These are phyloP conservation scores for Mucor piriformis DNA, from an alignment of 371 early-diverging fungal species.

Conservation along the genomic window DNA sequence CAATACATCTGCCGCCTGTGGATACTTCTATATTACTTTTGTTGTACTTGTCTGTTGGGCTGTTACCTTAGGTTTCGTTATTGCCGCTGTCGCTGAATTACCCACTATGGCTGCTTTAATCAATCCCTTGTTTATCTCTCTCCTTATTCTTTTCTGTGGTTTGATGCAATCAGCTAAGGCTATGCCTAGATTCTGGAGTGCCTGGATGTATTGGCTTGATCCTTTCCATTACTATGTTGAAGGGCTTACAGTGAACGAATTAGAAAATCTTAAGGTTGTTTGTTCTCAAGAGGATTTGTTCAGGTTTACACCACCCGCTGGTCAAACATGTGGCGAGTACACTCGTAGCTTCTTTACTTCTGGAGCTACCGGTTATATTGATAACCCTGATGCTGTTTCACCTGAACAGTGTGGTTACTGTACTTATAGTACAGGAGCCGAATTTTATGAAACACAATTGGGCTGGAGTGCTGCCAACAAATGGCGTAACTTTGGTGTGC, in stretches of 20 bases:
- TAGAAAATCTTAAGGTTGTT: constrained; percentile 45
- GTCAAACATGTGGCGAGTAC: constrained; percentile 62
- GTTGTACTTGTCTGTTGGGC: constrained; percentile 59
- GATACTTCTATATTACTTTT: constrained; percentile 60
- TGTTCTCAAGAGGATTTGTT: constrained; percentile 56
- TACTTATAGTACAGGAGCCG: constrained; percentile 53
- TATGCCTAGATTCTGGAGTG: constrained; percentile 72
- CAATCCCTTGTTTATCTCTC: constrained; percentile 63
- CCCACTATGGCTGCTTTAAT: constrained; percentile 65
- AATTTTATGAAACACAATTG: constrained; percentile 51
- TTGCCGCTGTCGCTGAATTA: constrained; percentile 26
- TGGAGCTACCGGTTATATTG: constrained; percentile 56
- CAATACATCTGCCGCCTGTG: constrained; percentile 39
- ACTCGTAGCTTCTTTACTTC: constrained; percentile 48
- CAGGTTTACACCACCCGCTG: constrained; percentile 55
- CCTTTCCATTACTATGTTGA: constrained; percentile 70
- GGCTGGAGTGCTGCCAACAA: constrained; percentile 61
- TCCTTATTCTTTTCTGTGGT: constrained; percentile 68
- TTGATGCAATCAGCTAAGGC: constrained; percentile 56
- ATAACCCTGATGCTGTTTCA: constrained; percentile 45
- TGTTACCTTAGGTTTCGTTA: constrained; percentile 56
- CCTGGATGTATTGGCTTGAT: constrained; percentile 71
- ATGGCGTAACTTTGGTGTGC: constrained; percentile 70
- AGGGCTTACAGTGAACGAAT: constrained; percentile 65
- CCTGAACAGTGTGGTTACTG: constrained; percentile 64